Evolutionary conservation across 345 rosid genomes (phyloP), one percentile per base, ranked within the genome.

Genomic region (Camelina laxa): DNA sequence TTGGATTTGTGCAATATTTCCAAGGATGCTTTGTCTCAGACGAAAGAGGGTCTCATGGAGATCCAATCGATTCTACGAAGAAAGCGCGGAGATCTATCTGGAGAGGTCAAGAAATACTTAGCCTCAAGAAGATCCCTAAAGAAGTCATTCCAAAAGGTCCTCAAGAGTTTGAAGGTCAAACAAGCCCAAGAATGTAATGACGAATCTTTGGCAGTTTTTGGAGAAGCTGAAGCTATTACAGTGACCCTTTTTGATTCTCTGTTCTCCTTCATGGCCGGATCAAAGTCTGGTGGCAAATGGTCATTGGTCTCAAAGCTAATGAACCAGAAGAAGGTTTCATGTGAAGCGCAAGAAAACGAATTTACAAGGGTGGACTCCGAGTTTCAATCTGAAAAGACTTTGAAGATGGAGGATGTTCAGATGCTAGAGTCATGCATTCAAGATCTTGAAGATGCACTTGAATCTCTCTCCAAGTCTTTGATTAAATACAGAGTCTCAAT

Each of bases 401-500:
- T 60, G 6, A 60, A 69, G 13, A 75, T 72, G 22, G 73, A 63
- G 1, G 60, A 76, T 49, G 61, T 80, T 39, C 84, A 79, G 71
- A 76, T 39, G 44, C 17, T 84, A 66, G 85, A 81, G 59, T 17
- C 65, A 16, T 74, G 80, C 80, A 72, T 85, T 69, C 81, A 78
- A 68, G 79, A 81, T 74, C 79, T 82, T 42, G 83, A 84, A 70
- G 81, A 80, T 31, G 82, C 77, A 27, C 39, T 74, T 60, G 84
- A 84, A 7, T 66, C 72, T 53, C 44, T 81, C 13, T 78, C 68
- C 9, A 80, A 69, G 64, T 65, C 75, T 14, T 48, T 84, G 71
- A 82, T 86, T 22, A 86, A 84, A 71, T 74, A 74, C 45, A 82
- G 86, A 74, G 90, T 69, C 17, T 81, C 80, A 6, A n/a, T 86